These are phyloP conservation scores for Fusarium sp. DNA, from an alignment of 2,329 filamentous ascomycete genomes.

Conservation along the genomic window DNA sequence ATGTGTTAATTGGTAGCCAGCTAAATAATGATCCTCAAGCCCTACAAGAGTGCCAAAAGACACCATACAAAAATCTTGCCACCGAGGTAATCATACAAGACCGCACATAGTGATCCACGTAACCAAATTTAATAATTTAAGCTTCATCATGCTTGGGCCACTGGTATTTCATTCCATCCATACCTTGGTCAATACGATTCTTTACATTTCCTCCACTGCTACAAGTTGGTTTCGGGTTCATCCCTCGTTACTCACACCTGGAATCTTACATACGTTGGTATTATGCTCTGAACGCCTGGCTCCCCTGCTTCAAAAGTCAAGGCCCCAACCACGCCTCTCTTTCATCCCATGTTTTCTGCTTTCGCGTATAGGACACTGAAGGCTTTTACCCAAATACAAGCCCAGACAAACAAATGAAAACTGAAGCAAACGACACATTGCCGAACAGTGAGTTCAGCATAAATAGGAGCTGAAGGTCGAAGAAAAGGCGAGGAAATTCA, in stretches of 20 bases:
- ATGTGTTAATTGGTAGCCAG: neutral
- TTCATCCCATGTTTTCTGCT: constrained; percentile 6
- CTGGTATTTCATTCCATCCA: constrained; percentile 19
- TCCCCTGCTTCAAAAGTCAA: constrained; percentile 27
- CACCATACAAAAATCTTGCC: neutral
- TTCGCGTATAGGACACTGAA: constrained; percentile 18
- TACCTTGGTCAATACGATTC: constrained; percentile 11
- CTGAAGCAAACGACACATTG: constrained; percentile 21
- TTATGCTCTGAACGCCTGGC: constrained; percentile 43
- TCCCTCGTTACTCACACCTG: constrained; percentile 23
- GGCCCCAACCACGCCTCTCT: constrained; percentile 11
- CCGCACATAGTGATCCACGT: neutral
- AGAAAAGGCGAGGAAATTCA: constrained; percentile 2
- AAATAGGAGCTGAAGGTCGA: constrained; percentile 15
- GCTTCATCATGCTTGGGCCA: constrained; percentile 10
- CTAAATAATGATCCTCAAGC: neutral
- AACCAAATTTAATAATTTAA: neutral
- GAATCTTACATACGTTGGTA: constrained; percentile 44
- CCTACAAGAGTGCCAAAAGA: neutral
- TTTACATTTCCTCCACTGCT: constrained; percentile 10
- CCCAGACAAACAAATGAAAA: constrained; percentile 34
- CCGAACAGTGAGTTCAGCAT: constrained; percentile 25
- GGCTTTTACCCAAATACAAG: constrained; percentile 30
- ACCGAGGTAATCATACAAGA: neutral
- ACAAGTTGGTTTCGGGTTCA: constrained; percentile 7